Conservation (phyloP, 2,329 filamentous ascomycete genomes). For the Xylariaceae sp. region DNA sequence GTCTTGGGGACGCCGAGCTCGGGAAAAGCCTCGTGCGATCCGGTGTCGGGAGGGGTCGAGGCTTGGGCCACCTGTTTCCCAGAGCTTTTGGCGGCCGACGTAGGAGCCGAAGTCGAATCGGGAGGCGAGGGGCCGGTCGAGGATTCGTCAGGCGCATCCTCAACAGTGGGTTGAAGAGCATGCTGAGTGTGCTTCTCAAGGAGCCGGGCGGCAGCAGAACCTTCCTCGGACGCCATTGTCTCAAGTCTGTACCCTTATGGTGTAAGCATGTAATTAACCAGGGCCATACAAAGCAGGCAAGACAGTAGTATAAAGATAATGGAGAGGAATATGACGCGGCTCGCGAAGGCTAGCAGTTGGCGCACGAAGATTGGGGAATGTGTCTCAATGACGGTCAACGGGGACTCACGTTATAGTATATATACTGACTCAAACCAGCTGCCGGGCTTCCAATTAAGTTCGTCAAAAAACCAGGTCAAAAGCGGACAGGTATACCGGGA, state of each 20-base stretch:
- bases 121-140: conserved; percentile 46
- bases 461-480: conserved; percentile 23
- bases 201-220: conserved; percentile 58
- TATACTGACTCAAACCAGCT: conserved; percentile 11
- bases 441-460: conserved; percentile 21
- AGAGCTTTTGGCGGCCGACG: conserved; percentile 59
- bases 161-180: conserved; percentile 61
- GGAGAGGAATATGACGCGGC: neutral
- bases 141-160: conserved; percentile 71
- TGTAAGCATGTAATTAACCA: conserved; percentile 1
- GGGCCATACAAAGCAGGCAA: neutral
- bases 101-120: conserved; percentile 44
- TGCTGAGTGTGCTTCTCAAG: conserved; percentile 57
- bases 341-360: neutral
- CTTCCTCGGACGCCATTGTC: conserved; percentile 47
- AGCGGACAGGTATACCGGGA: conserved; percentile 17
- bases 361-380: conserved; percentile 1
- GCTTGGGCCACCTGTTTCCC: conserved; percentile 62
- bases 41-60: conserved; percentile 63
- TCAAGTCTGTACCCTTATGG: conserved; percentile 7
- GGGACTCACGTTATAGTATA: conserved; percentile 19
- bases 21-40: conserved; percentile 91
- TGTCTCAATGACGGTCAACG: neutral
- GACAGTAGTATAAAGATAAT: neutral
- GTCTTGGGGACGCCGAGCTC: conserved; percentile 73